Conservation (phyloP, 1,139 yeast genomes). For the Sugiyamaella paludigena region DNA sequence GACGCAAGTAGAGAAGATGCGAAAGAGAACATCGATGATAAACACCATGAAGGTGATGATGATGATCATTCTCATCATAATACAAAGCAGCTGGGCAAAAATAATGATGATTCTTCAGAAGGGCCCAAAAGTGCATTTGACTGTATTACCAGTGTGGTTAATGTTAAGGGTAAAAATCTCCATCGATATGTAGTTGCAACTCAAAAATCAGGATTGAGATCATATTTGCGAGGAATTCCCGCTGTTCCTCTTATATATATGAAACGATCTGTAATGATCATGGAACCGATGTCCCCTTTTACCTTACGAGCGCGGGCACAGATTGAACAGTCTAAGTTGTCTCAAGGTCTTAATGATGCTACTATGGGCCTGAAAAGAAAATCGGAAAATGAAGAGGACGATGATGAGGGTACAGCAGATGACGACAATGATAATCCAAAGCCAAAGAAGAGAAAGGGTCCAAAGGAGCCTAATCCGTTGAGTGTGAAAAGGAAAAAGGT, state of each 20-base stretch:
- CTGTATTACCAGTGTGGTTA: slow-evolving; percentile 71
- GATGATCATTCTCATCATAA: too few relatives aligned
- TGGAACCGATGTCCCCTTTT: slow-evolving; percentile 87
- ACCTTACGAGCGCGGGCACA: slow-evolving; percentile 54
- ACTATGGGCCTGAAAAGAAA: slow-evolving; percentile 40
- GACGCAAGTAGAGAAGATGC: slow-evolving; percentile 11
- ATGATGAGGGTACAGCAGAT: slow-evolving; percentile 21
- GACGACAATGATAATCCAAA: slow-evolving; percentile 19
- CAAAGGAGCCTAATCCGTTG: slow-evolving; percentile 77
- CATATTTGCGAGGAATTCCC: slow-evolving; percentile 66
- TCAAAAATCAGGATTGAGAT: slow-evolving; percentile 69
- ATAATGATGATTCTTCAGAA: slow-evolving; percentile 11
- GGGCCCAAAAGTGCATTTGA: slow-evolving; percentile 53
- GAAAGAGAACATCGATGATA: slow-evolving; percentile 10
- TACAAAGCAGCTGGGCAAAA: neutral
- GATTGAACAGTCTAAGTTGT: slow-evolving; percentile 65
- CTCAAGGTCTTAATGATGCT: slow-evolving; percentile 69
- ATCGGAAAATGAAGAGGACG: slow-evolving; percentile 35
- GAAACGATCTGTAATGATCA: slow-evolving; percentile 88
- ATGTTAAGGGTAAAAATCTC: slow-evolving; percentile 72
- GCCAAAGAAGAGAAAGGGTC: slow-evolving; percentile 59
- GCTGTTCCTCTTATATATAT: slow-evolving; percentile 88
- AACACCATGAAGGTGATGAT: slow-evolving; percentile 10
- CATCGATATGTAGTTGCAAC: slow-evolving; percentile 88
- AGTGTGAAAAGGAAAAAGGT: slow-evolving; percentile 58